Evolutionary conservation across 768 basidiomycete genomes (phyloP).

Genomic region (Psilocybe sp.): DNA sequence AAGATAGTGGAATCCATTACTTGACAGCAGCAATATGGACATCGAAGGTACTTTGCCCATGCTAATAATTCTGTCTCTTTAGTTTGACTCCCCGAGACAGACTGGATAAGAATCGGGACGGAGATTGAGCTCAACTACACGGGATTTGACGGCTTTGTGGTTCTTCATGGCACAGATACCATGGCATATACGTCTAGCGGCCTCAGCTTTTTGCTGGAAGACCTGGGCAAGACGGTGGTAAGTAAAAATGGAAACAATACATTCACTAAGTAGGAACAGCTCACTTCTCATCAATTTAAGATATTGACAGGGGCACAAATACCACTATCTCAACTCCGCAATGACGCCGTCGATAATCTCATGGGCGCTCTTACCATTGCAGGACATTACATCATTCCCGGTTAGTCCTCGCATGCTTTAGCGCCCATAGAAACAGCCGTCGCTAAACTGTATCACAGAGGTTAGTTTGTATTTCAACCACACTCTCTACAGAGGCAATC

Average conservation of each 20-base stretch:
- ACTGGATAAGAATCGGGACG: conserved; percentile 87
- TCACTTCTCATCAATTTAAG: conserved; percentile 29
- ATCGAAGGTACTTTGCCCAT: conserved; percentile 53
- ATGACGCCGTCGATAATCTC: conserved; percentile 91
- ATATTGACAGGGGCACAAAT: conserved; percentile 94
- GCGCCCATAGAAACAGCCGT: background rate
- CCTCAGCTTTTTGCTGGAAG: conserved; percentile 87
- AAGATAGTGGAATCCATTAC: conserved; percentile 75
- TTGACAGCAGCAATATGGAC: conserved; percentile 89
- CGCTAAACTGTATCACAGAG: conserved; percentile 40
- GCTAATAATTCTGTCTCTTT: background rate
- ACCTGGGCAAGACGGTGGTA: conserved; percentile 90
- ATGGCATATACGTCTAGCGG: conserved; percentile 91
- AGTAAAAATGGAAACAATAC: conserved; percentile 1
- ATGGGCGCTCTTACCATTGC: conserved; percentile 88
- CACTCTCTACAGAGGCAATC: conserved; percentile 80
- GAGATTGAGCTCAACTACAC: conserved; percentile 93
- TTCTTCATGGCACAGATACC: conserved; percentile 89
- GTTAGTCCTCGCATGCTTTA: conserved; percentile 31
- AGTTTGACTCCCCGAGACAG: conserved; percentile 32
- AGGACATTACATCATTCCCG: conserved; percentile 89
- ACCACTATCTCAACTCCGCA: conserved; percentile 85
- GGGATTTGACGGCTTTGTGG: conserved; percentile 83
- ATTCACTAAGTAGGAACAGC: background rate
- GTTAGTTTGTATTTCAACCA: conserved; percentile 90